These are phyloP conservation scores for Coemansia sp. DNA, from an alignment of 192 early-diverging fungal species.

Conservation along the genomic window DNA sequence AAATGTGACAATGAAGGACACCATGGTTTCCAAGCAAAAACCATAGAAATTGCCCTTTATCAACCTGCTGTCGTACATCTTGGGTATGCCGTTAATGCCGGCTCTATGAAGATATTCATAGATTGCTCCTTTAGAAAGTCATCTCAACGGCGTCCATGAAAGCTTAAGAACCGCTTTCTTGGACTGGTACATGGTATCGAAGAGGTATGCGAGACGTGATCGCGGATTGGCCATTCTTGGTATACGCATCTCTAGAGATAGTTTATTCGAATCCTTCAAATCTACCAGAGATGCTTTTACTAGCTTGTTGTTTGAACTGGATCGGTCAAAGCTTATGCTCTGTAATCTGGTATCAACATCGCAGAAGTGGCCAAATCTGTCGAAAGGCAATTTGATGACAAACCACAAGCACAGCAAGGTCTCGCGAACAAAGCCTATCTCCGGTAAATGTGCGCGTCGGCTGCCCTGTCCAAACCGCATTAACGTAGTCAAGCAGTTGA, in stretches of 20 bases:
- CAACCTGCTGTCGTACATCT: not conserved
- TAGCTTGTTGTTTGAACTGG: no score
- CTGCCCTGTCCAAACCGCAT: not conserved
- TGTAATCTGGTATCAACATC: not conserved
- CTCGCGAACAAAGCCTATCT: not conserved
- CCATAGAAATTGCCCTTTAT: not conserved
- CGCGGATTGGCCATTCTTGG: not conserved
- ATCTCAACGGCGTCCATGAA: not conserved
- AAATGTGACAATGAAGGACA: constrained; percentile 12
- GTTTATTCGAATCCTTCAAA: not conserved
- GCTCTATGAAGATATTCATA: not conserved
- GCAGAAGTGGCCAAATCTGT: not conserved
- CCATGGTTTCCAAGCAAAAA: not conserved
- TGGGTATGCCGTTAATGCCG: not conserved
- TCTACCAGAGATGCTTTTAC: no score
- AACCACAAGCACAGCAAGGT: not conserved
- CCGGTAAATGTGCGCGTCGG: not conserved
- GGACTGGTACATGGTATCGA: not conserved
- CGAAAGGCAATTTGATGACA: not conserved
- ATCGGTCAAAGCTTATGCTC: not conserved
- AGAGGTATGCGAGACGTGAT: not conserved
- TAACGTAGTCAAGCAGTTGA: not conserved
- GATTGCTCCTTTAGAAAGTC: not conserved
- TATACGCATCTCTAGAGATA: not conserved
- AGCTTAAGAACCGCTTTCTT: not conserved